phyloP scores from a whole-genome alignment of 192 early-diverging fungal species.

The Coemansia sp. region DNA sequence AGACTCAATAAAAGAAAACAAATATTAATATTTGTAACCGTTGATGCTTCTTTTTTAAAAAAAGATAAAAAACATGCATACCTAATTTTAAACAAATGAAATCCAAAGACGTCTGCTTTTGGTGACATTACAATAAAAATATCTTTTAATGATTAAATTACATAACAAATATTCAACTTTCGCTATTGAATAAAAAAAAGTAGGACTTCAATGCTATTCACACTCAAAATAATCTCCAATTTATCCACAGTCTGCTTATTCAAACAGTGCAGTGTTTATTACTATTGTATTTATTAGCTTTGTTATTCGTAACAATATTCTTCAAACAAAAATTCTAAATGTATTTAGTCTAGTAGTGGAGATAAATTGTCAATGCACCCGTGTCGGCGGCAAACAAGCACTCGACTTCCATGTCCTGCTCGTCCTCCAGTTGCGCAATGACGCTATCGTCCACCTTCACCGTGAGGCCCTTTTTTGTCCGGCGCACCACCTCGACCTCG shows the following conservation, averaged over 20 bases:
- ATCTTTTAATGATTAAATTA: not conserved
- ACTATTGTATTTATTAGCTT: not conserved
- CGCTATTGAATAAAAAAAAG: not conserved
- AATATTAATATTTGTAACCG: too few species aligned
- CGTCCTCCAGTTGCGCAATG: conserved; percentile 60
- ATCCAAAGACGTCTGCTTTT: not conserved
- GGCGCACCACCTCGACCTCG: conserved; percentile 45
- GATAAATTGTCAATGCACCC: conserved; percentile 36
- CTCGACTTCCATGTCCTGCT: conserved; percentile 63
- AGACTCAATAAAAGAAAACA: too few species aligned
- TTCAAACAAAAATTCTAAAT: not conserved
- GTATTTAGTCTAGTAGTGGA: conserved; percentile 28
- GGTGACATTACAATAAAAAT: not conserved
- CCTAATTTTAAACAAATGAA: not conserved
- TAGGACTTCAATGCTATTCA: not conserved
- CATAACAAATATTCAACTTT: not conserved
- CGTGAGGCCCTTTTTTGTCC: conserved; percentile 54
- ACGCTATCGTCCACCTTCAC: conserved; percentile 61
- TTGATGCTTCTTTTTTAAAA: not conserved
- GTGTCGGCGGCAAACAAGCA: conserved; percentile 43
- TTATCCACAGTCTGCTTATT: not conserved
- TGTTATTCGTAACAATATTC: not conserved
- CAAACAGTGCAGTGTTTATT: too few species aligned
- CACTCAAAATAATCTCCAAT: not conserved
- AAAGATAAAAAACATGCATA: not conserved